phyloP scores from a whole-genome alignment of 2,329 filamentous ascomycete species.

The Dryadomyces quercus-mongolicae region DNA sequence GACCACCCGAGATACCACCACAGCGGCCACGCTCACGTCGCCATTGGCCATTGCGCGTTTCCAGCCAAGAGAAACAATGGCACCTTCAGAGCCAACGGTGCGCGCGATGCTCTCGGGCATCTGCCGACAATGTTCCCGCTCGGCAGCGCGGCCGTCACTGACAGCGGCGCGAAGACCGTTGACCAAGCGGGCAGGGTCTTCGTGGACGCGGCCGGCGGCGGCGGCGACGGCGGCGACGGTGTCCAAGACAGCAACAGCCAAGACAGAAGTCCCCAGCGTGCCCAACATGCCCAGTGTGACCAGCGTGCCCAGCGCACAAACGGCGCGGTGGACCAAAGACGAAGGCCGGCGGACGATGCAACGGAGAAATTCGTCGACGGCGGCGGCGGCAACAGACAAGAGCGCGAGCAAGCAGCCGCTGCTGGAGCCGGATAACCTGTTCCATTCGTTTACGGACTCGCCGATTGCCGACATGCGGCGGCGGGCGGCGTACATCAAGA shows the following conservation, averaged over 20 bases:
- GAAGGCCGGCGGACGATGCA: background rate
- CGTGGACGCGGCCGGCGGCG: background rate
- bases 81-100: conserved; percentile 10
- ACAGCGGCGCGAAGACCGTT: background rate
- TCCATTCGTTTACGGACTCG: conserved; percentile 83
- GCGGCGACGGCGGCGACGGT: background rate
- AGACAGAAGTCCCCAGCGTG: background rate
- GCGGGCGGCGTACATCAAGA: conserved; percentile 80
- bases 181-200: background rate
- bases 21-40: background rate
- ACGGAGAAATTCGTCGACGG: background rate
- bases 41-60: background rate
- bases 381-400: background rate
- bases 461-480: conserved; percentile 79
- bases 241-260: background rate
- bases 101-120: conserved; percentile 13
- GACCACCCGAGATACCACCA: conserved; percentile 1
- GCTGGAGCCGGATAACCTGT: conserved; percentile 68
- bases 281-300: no score
- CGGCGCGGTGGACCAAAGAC: background rate
- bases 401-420: conserved; percentile 9
- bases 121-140: conserved; percentile 13
- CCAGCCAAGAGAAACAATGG: background rate
- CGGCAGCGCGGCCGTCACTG: background rate
- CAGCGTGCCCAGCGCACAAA: no score